Conservation (phyloP, 1,284 basidiomycete species). For the Ustilago esculenta region DNA sequence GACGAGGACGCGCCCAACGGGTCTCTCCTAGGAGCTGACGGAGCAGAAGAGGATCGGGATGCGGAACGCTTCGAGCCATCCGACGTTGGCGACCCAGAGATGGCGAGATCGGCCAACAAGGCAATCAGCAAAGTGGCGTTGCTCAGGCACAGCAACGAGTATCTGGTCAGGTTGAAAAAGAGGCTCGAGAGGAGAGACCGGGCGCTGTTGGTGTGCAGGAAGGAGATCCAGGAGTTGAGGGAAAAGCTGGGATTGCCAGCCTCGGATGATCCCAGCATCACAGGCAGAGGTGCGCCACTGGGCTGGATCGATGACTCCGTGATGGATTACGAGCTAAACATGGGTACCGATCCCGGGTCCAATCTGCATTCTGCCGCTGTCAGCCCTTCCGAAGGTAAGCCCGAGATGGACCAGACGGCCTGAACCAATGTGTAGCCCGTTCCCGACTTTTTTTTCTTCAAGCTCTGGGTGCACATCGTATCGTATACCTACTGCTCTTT, state of each 20-base stretch:
- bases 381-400: constrained; percentile 2
- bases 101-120: constrained; percentile 69
- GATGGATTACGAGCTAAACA: background rate
- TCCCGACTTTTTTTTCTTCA: no score
- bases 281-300: constrained; percentile 25
- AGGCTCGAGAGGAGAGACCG: constrained; percentile 83
- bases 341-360: background rate
- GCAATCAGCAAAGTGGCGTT: constrained; percentile 95
- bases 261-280: constrained; percentile 33
- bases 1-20: constrained; percentile 64
- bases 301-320: constrained; percentile 19
- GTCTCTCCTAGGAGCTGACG: constrained; percentile 62
- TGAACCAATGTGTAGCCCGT: no score
- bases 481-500: no score
- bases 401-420: constrained; percentile 36
- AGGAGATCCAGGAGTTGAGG: constrained; percentile 77
- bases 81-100: constrained; percentile 45
- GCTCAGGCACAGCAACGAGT: constrained; percentile 87
- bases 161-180: constrained; percentile 78
- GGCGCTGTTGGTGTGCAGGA: constrained; percentile 78
- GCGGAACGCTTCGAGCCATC: constrained; percentile 56
- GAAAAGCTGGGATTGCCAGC: constrained; percentile 58
- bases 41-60: constrained; percentile 52
- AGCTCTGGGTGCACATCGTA: no score
- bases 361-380: no score